These are phyloP conservation scores for Ramalina intermedia DNA, from an alignment of 495 filamentous ascomycete genomes.

Conservation along the genomic window DNA sequence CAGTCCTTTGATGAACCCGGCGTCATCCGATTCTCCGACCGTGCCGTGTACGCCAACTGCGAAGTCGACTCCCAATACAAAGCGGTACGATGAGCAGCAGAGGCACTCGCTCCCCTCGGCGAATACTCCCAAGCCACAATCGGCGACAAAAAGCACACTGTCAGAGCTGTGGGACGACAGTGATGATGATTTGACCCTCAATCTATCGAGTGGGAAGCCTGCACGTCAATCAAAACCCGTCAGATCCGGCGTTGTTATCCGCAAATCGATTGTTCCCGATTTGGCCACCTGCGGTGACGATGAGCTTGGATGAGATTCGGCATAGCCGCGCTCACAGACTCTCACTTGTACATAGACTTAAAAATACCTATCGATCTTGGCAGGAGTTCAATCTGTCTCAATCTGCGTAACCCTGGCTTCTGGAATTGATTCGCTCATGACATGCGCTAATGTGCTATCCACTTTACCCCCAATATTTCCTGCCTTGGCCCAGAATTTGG, in stretches of 20 bases:
- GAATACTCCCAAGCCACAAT: too few relatives aligned
- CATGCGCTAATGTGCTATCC: constrained; percentile 37
- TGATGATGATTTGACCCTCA: not conserved
- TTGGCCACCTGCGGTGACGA: not conserved
- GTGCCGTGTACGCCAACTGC: too few relatives aligned
- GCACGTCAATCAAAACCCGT: not conserved
- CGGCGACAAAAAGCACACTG: not conserved
- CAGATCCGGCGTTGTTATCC: not conserved
- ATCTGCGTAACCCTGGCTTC: not conserved
- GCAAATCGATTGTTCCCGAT: not conserved
- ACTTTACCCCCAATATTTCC: constrained; percentile 49
- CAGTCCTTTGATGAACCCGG: too few relatives aligned
- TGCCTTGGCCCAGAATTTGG: constrained; percentile 82
- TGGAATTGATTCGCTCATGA: constrained; percentile 17
- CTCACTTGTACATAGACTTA: not conserved
- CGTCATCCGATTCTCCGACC: too few relatives aligned
- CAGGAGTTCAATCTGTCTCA: not conserved
- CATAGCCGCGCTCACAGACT: too few relatives aligned
- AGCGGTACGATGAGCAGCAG: too few relatives aligned
- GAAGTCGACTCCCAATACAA: too few relatives aligned
- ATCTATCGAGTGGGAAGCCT: not conserved
- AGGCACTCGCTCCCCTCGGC: too few relatives aligned
- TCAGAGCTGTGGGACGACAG: not conserved
- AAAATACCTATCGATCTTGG: not conserved
- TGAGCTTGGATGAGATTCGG: not conserved